A percentile compares a stretch with the other conserved stretches of the same genome.
Evolutionary conservation across 2,329 filamentous ascomycete species (phyloP).

Genomic region (Myriosclerotinia duriaeana): DNA sequence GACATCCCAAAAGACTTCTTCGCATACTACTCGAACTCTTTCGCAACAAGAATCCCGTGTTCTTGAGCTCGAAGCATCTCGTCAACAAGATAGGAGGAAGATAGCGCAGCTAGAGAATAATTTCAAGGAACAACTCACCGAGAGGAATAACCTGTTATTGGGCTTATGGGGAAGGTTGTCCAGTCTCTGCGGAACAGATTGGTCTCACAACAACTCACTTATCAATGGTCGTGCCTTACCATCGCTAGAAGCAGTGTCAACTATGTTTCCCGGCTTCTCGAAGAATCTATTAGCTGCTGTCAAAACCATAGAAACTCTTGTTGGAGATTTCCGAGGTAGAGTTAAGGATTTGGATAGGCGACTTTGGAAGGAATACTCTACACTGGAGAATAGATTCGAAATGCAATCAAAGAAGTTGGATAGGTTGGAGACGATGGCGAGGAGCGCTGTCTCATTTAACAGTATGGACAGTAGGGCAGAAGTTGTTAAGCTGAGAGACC

Average conservation of each 20-base stretch:
- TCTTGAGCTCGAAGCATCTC: constrained; percentile 78
- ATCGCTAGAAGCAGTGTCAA: constrained; percentile 80
- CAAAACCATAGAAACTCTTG: constrained; percentile 79
- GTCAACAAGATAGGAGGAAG: constrained; percentile 74
- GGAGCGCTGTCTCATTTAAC: constrained; percentile 56
- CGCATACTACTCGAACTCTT: constrained; percentile 82
- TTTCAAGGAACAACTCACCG: constrained; percentile 81
- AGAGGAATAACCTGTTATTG: constrained; percentile 85
- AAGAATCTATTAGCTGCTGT: constrained; percentile 85
- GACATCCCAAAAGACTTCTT: constrained; percentile 81
- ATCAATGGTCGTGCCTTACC: constrained; percentile 83
- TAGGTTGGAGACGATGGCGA: constrained; percentile 75
- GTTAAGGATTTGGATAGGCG: constrained; percentile 86
- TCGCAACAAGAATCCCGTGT: constrained; percentile 83
- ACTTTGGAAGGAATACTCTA: constrained; percentile 86
- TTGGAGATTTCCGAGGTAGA: constrained; percentile 74
- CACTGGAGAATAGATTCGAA: constrained; percentile 77
- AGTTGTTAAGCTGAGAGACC: constrained; percentile 59
- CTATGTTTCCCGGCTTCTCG: constrained; percentile 82
- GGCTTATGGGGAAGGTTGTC: constrained; percentile 89
- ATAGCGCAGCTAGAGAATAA: constrained; percentile 71
- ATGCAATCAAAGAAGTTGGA: constrained; percentile 82
- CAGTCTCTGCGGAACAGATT: constrained; percentile 82
- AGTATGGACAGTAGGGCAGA: constrained; percentile 46
- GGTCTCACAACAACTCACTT: constrained; percentile 84